A percentile compares a stretch with the other conserved stretches of the same genome.
phyloP scores from a whole-genome alignment of 805 yeast genomes.

The Scheffersomyces stipitis region DNA sequence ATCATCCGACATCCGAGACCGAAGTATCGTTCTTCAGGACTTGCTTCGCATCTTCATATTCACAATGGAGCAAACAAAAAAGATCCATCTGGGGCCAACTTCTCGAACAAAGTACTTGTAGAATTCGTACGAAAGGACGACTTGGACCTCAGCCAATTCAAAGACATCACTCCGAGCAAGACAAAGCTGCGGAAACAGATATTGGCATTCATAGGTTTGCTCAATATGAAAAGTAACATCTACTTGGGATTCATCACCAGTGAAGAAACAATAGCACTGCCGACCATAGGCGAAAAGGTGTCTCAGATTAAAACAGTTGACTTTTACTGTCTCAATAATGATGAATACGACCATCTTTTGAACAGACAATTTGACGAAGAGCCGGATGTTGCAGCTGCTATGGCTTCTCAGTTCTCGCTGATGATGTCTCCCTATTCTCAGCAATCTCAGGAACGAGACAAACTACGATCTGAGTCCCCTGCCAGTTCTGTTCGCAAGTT shows the following conservation, averaged over 20 bases:
- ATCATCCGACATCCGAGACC: conserved; percentile 53
- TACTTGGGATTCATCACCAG: conserved; percentile 61
- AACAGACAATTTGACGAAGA: conserved; percentile 7
- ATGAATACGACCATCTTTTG: conserved; percentile 47
- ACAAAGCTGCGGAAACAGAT: conserved; percentile 25
- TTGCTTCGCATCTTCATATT: background rate
- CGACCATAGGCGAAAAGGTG: conserved; percentile 54
- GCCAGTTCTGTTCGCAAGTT: conserved; percentile 46
- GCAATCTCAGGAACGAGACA: conserved; percentile 12
- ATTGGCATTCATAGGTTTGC: conserved; percentile 63
- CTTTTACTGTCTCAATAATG: conserved; percentile 62
- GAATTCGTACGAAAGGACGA: conserved; percentile 50
- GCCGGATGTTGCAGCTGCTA: conserved; percentile 8
- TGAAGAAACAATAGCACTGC: conserved; percentile 56
- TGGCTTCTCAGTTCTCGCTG: background rate
- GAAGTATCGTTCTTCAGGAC: conserved; percentile 16
- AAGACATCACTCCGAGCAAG: conserved; percentile 40
- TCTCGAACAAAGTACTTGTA: conserved; percentile 38
- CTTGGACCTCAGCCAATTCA: conserved; percentile 39
- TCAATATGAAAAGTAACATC: conserved; percentile 51
- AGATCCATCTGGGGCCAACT: conserved; percentile 23
- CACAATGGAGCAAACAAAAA: conserved; percentile 13
- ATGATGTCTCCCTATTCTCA: background rate
- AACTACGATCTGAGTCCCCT: conserved; percentile 28
- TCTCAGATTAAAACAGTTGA: conserved; percentile 58